Evolutionary conservation across 2,329 filamentous ascomycete genomes (phyloP).

Genomic region (Ilyonectria sp.): DNA sequence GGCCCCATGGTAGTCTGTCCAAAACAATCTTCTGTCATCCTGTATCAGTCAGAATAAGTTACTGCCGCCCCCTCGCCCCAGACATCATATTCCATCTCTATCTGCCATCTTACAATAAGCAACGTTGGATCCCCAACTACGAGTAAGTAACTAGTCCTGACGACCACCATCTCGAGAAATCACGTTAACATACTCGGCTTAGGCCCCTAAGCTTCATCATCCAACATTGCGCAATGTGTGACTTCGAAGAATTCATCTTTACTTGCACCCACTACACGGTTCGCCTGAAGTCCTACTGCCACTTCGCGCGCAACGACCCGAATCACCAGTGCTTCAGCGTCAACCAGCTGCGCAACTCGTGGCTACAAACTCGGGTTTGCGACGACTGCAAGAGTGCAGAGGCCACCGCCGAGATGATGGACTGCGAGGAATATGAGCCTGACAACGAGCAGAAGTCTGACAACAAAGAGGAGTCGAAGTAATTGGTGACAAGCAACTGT

Average conservation of each 20-base stretch:
- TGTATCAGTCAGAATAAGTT: background rate
- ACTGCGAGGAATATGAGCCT: slow-evolving; percentile 5
- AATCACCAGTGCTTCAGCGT: slow-evolving; percentile 79
- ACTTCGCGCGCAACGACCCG: slow-evolving; percentile 81
- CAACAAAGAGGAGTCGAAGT: background rate
- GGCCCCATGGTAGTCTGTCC: background rate
- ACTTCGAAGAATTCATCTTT: slow-evolving; percentile 80
- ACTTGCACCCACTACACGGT: slow-evolving; percentile 73
- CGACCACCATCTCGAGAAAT: background rate
- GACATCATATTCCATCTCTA: background rate
- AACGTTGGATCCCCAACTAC: background rate
- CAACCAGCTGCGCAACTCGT: slow-evolving; percentile 74
- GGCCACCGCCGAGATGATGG: background rate
- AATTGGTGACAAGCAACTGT: background rate
- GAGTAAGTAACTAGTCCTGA: background rate
- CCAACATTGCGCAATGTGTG: slow-evolving; percentile 69
- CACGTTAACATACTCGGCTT: background rate
- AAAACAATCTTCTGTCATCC: background rate
- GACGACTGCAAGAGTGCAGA: slow-evolving; percentile 57
- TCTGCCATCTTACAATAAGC: background rate
- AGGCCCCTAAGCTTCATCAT: background rate
- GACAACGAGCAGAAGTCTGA: background rate
- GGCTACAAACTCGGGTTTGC: slow-evolving; percentile 70
- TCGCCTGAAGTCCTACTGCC: slow-evolving; percentile 79
- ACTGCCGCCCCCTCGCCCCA: background rate